A percentile compares a stretch with the other conserved stretches of the same genome.
phyloP scores from a whole-genome alignment of 73 alveolate genomes.

The Paramecium biaurelia region DNA sequence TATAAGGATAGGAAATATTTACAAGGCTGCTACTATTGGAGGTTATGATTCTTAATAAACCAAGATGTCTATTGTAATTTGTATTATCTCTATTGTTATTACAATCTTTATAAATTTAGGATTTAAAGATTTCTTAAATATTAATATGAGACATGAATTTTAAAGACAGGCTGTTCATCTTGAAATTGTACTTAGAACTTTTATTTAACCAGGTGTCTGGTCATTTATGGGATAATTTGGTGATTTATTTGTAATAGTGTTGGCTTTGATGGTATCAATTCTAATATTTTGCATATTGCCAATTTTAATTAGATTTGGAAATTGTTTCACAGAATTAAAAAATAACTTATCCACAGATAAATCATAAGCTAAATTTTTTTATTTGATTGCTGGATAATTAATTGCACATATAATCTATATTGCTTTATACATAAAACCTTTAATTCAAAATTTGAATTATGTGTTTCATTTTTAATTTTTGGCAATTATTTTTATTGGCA shows the following conservation, averaged over 20 bases:
- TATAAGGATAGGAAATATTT: neutral
- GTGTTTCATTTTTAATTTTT: neutral
- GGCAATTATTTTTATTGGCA: neutral
- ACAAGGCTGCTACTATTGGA: slow-evolving; percentile 8
- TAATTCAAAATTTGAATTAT: neutral
- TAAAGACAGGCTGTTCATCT: neutral
- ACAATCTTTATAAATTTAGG: neutral
- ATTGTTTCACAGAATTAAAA: slow-evolving; percentile 11
- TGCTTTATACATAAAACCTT: neutral
- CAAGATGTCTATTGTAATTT: slow-evolving; percentile 14
- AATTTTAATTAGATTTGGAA: slow-evolving; percentile 28
- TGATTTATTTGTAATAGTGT: neutral
- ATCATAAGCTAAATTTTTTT: neutral
- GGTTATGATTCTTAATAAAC: slow-evolving; percentile 30
- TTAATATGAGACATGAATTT: slow-evolving; percentile 21
- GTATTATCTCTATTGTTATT: neutral
- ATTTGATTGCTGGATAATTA: neutral
- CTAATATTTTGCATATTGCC: neutral
- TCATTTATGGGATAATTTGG: slow-evolving; percentile 36
- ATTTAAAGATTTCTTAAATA: slow-evolving; percentile 3
- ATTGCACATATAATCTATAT: neutral
- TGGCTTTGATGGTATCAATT: neutral
- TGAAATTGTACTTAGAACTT: neutral
- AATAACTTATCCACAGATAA: neutral
- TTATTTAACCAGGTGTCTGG: slow-evolving; percentile 10